A percentile compares a stretch with the other conserved stretches of the same genome.
phyloP scores from a whole-genome alignment of 371 early-diverging fungal genomes.

The Ordospora pajunii region DNA sequence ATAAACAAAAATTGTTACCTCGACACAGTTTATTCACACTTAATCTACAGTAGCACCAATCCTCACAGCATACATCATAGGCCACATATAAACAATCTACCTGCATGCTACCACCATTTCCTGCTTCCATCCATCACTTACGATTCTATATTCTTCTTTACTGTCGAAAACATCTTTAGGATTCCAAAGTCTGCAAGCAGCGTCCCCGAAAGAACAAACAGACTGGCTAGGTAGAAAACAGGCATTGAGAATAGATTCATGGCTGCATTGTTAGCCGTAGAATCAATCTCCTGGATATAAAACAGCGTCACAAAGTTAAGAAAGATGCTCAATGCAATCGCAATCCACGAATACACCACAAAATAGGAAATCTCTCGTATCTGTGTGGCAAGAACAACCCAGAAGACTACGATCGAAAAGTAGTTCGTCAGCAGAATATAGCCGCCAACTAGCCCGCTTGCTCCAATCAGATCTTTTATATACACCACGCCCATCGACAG shows the following conservation, averaged over 20 bases:
- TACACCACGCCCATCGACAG: conserved; percentile 8
- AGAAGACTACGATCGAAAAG: conserved; percentile 45
- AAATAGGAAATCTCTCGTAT: conserved; percentile 36
- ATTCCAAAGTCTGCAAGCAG: not conserved
- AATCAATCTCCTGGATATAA: conserved; percentile 30
- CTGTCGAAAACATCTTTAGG: not conserved
- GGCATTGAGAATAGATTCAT: conserved; percentile 1
- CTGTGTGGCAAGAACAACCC: conserved; percentile 44
- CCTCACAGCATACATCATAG: too few species aligned
- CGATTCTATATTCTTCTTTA: not conserved
- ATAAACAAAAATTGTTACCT: not conserved
- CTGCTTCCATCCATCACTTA: too few species aligned
- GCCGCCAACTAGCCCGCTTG: conserved; percentile 34
- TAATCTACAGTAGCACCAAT: too few species aligned
- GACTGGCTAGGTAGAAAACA: not conserved
- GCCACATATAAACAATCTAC: too few species aligned
- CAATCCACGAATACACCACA: conserved; percentile 24
- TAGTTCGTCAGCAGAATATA: conserved; percentile 35
- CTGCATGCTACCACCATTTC: too few species aligned
- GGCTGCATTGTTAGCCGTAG: not conserved
- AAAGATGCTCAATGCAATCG: conserved; percentile 29
- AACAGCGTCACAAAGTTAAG: conserved; percentile 36
- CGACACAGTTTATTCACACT: too few species aligned
- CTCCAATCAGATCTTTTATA: conserved; percentile 19
- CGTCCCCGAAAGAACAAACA: not conserved